These are phyloP conservation scores for Backusella morwellensis DNA, from an alignment of 192 early-diverging fungal species.

Conservation along the genomic window DNA sequence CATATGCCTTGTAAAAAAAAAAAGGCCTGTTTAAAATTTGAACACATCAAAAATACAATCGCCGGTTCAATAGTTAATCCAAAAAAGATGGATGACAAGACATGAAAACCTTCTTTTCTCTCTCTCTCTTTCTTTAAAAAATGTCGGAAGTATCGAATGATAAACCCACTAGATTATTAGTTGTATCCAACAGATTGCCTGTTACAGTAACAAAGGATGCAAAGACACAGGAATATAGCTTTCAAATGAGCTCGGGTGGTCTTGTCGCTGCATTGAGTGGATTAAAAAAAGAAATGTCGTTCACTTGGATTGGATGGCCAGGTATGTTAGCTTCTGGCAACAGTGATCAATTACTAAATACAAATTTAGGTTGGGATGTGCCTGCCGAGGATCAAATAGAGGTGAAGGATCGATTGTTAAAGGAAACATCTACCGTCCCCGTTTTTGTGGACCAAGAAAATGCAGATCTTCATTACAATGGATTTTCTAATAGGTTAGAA, in stretches of 20 bases:
- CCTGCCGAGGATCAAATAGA: constrained; percentile 68
- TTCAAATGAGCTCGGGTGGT: constrained; percentile 90
- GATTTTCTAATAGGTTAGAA: constrained; percentile 85
- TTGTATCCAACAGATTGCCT: constrained; percentile 96
- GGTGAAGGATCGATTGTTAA: constrained; percentile 68
- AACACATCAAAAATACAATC: background rate
- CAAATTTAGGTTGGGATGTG: constrained; percentile 67
- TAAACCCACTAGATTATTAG: constrained; percentile 62
- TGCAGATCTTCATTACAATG: constrained; percentile 97
- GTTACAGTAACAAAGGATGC: constrained; percentile 80
- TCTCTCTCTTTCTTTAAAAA: background rate
- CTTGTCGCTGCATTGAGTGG: constrained; percentile 94
- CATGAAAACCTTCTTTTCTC: background rate
- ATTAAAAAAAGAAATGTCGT: constrained; percentile 90
- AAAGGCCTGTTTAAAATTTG: background rate
- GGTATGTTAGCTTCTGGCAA: constrained; percentile 39
- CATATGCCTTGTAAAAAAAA: too few species aligned
- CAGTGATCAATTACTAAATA: background rate
- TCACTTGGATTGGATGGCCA: constrained; percentile 99
- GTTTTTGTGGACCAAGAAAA: constrained; percentile 93
- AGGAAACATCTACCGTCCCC: constrained; percentile 86
- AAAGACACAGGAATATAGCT: constrained; percentile 49
- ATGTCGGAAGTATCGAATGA: background rate
- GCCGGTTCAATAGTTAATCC: background rate
- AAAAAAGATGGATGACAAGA: background rate